Percentiles rank a stretch among this genome's conserved stretches.
Evolutionary conservation across 225 moss, liverwort and hornwort species (phyloP).

Genomic region (Pleurozium schreberi): DNA sequence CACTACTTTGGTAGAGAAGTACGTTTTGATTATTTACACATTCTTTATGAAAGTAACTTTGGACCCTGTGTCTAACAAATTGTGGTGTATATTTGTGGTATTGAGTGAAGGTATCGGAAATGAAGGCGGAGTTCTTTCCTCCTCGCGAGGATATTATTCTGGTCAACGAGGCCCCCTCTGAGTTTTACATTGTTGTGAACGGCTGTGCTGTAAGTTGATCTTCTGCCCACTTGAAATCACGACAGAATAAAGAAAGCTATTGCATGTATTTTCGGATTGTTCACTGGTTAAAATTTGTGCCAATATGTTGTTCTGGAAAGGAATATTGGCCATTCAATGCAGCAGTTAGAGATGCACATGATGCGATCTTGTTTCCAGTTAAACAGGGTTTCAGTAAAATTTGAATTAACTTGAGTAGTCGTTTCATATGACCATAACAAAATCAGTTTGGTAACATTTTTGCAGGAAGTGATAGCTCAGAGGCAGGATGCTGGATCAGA

Average conservation of each 20-base stretch:
- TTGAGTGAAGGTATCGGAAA: conserved; percentile 64
- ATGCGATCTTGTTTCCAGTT: neutral
- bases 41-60: neutral
- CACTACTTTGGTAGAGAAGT: neutral
- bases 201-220: conserved; percentile 65
- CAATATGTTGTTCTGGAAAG: neutral
- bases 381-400: neutral
- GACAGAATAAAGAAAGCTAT: neutral
- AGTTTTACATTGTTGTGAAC: conserved; percentile 82
- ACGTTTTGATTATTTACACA: neutral
- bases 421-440: neutral
- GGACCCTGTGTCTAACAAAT: neutral
- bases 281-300: neutral
- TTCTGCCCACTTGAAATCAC: neutral
- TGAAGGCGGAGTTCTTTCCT: conserved; percentile 89
- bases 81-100: neutral
- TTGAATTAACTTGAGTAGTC: neutral
- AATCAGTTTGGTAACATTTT: neutral
- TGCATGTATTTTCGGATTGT: neutral
- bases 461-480: conserved; percentile 27
- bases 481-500: conserved; percentile 17
- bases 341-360: neutral
- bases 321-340: neutral
- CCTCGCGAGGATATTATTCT: conserved; percentile 78
- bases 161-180: conserved; percentile 88